phyloP scores from a whole-genome alignment of 192 early-diverging fungal genomes.

The Spinellus fusiger region DNA sequence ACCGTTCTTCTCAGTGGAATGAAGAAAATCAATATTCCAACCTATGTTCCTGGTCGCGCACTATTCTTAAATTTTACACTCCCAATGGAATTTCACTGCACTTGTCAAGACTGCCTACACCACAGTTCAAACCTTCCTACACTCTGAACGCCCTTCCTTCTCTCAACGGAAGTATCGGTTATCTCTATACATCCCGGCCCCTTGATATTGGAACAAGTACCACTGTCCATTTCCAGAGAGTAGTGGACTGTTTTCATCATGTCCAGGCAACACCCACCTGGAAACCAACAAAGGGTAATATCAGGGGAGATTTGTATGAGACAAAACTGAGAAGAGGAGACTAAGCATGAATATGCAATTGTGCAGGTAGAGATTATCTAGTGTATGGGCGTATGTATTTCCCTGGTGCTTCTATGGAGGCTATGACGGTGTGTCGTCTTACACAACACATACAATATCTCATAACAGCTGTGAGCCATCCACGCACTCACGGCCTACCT shows the following conservation, averaged over 20 bases:
- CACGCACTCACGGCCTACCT: slow-evolving; percentile 38
- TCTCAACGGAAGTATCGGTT: slow-evolving; percentile 65
- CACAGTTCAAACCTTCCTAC: slow-evolving; percentile 72
- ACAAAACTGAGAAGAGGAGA: no score
- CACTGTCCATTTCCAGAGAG: slow-evolving; percentile 43
- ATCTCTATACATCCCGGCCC: slow-evolving; percentile 72
- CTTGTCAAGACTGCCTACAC: slow-evolving; percentile 70
- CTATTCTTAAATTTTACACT: slow-evolving; percentile 76
- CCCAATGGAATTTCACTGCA: slow-evolving; percentile 67
- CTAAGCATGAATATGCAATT: background rate
- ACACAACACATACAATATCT: slow-evolving; percentile 48
- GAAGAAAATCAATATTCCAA: slow-evolving; percentile 80
- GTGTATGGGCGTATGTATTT: slow-evolving; percentile 70
- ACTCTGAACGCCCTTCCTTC: slow-evolving; percentile 55
- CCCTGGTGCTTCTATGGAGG: slow-evolving; percentile 62
- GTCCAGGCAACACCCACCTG: background rate
- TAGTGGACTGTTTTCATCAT: slow-evolving; percentile 46
- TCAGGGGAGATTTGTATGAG: background rate
- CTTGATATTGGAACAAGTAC: slow-evolving; percentile 52
- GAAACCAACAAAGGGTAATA: background rate
- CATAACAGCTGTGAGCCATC: slow-evolving; percentile 57
- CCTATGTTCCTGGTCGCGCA: slow-evolving; percentile 65
- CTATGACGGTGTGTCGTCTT: slow-evolving; percentile 51
- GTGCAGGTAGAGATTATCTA: slow-evolving; percentile 42
- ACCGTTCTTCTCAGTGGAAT: slow-evolving; percentile 69